These are phyloP conservation scores for Pharnaceum exiguum DNA, from an alignment of 148 eudicot species.

Conservation along the genomic window DNA sequence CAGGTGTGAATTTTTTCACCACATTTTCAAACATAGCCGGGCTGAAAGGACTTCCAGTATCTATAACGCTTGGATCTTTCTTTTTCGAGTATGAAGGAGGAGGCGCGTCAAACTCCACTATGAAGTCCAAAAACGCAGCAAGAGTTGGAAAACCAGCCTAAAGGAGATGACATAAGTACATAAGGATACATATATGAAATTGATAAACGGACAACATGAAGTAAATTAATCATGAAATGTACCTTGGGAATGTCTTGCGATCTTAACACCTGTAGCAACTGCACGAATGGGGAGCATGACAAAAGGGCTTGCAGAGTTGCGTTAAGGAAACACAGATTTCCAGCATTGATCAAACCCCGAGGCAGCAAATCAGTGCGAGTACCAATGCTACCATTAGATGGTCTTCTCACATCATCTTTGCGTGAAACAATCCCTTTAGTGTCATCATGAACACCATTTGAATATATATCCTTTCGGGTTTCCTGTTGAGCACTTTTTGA, in stretches of 20 bases:
- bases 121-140: constrained; percentile 63
- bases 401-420: constrained; percentile 22
- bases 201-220: not conserved
- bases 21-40: constrained; percentile 84
- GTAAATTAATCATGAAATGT: not conserved
- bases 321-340: constrained; percentile 89
- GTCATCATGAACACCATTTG: constrained; percentile 27
- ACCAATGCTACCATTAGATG: constrained; percentile 38
- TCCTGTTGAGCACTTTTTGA: constrained; percentile 7
- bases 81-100: constrained; percentile 40
- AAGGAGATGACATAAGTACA: not conserved
- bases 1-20: constrained; percentile 80
- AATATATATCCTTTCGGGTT: constrained; percentile 16
- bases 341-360: constrained; percentile 84
- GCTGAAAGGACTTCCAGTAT: constrained; percentile 71
- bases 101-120: constrained; percentile 61
- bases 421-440: constrained; percentile 18
- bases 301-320: constrained; percentile 90
- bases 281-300: constrained; percentile 89
- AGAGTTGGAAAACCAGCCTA: constrained; percentile 79
- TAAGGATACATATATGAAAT: not conserved
- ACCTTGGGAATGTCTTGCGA: constrained; percentile 66
- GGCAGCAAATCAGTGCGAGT: constrained; percentile 48
- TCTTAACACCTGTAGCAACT: constrained; percentile 70
- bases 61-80: constrained; percentile 45